These are phyloP conservation scores for Erythrophleum fordii DNA, from an alignment of 306 rosid genomes.

Conservation along the genomic window DNA sequence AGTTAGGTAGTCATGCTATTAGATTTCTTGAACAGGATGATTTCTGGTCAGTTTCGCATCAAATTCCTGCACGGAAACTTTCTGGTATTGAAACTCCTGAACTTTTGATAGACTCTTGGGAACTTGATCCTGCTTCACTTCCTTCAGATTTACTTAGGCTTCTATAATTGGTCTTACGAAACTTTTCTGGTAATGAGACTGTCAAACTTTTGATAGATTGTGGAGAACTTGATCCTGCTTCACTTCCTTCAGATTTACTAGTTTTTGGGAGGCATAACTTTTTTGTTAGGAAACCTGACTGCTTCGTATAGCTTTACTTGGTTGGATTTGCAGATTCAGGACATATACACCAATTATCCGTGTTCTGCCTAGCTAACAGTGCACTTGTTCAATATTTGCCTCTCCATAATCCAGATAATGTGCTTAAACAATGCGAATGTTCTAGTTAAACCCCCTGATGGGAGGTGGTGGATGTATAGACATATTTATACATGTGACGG, in stretches of 20 bases:
- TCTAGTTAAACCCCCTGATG: slow-evolving; percentile 1
- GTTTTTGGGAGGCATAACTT: slow-evolving; percentile 34
- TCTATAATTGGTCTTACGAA: slow-evolving; percentile 48
- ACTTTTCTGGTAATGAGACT: slow-evolving; percentile 51
- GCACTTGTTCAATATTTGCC: neutral
- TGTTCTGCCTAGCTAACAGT: slow-evolving; percentile 14
- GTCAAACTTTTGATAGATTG: slow-evolving; percentile 51
- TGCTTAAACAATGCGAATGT: neutral
- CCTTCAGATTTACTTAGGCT: slow-evolving; percentile 68
- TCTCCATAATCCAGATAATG: slow-evolving; percentile 1
- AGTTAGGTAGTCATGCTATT: slow-evolving; percentile 72
- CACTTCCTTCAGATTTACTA: slow-evolving; percentile 58
- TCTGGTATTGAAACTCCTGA: slow-evolving; percentile 62
- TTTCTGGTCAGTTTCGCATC: slow-evolving; percentile 71
- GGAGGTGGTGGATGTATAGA: neutral
- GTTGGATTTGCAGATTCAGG: slow-evolving; percentile 25
- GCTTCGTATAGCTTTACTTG: slow-evolving; percentile 36
- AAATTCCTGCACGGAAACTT: slow-evolving; percentile 82
- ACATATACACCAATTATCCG: slow-evolving; percentile 27
- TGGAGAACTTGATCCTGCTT: slow-evolving; percentile 68
- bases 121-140: slow-evolving; percentile 97
- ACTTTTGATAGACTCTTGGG: slow-evolving; percentile 78
- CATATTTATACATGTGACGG: neutral
- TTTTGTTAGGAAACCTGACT: slow-evolving; percentile 25
- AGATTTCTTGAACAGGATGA: slow-evolving; percentile 63